Evolutionary conservation across 2,329 filamentous ascomycete genomes (phyloP).

Genomic region (Whalleya microplaca): DNA sequence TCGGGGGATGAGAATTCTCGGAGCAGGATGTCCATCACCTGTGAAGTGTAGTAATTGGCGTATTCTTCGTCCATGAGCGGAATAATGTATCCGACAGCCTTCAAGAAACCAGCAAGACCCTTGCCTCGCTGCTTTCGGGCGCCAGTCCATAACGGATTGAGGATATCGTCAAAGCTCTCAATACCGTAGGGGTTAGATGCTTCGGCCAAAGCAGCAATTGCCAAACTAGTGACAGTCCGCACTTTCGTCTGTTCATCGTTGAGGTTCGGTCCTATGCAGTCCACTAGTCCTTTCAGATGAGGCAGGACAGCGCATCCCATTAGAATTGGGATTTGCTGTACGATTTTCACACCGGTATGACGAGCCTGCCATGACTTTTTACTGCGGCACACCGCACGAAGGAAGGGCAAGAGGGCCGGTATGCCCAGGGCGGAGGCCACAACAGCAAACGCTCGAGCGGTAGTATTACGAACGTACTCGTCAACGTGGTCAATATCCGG

Average conservation of each 20-base stretch:
- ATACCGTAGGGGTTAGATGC: conserved; percentile 98
- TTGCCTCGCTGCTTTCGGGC: conserved; percentile 96
- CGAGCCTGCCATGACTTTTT: conserved; percentile 99
- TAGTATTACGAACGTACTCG: conserved; percentile 98
- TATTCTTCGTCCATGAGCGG: conserved; percentile 99
- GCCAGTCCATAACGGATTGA: conserved; percentile 96
- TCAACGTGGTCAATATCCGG: conserved; percentile 98
- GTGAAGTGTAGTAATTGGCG: conserved; percentile 96
- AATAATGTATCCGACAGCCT: conserved; percentile 97
- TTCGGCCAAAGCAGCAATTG: conserved; percentile 92
- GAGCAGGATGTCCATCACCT: conserved; percentile 98
- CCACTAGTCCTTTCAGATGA: conserved; percentile 92
- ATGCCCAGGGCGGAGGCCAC: conserved; percentile 96
- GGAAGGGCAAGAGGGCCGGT: conserved; percentile 89
- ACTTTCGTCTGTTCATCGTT: conserved; percentile 99
- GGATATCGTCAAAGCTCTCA: conserved; percentile 96
- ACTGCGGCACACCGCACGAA: conserved; percentile 92
- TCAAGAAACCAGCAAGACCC: conserved; percentile 91
- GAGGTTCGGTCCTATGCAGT: conserved; percentile 93
- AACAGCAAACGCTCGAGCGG: conserved; percentile 93
- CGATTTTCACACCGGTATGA: conserved; percentile 98
- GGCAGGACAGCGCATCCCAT: conserved; percentile 98
- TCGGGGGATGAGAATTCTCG: conserved; percentile 96
- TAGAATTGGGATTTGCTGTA: conserved; percentile 96
- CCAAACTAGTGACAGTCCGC: conserved; percentile 90